Base-by-base conservation (phyloP, 2,329 filamentous ascomycete genomes). In the Arthrobotrys sphaeroides region DNA sequence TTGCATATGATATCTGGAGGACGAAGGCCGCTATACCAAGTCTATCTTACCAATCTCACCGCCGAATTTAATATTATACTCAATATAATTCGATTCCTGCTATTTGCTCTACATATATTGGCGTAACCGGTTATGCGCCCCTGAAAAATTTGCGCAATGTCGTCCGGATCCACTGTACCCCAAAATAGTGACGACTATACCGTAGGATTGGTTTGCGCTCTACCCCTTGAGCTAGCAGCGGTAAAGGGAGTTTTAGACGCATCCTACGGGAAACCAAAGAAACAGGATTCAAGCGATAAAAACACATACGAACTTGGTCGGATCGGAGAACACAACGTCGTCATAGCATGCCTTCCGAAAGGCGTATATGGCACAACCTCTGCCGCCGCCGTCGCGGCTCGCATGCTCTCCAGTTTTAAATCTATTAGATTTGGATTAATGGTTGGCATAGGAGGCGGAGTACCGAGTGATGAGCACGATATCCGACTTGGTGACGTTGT, bases 301-400 rank as follows among this genome's bases (percentile, higher is more conserved):
- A 80, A 81, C 55, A 57, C 67, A 10, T 81, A 81, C 61, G 73
- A 78, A 42, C 53, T 81, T 1, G 80, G 80, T 26, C 57, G 78
- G n/a, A 64, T 81, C 0, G 70, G 68, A n/a, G 77, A 79, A 28
- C 78, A 81, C 33, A 76, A 80, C 22, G 59, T 80, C 12, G 79
- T 80, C 6, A 75, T 81, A 12, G 79, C 80, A 0, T 82, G 79
- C 26, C 78, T 81, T 1, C 77, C 80, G 20, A 38, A 38, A 0
- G 77, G 79, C 1, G 69, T 45, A 13, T 76, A 79, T 36, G 80
- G 80, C 0, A 80, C 80, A 45, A 78, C 78, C 0, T 70, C 78
- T 5, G 80, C 80, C 0, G 78, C 79, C 7, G 78, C 61, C 9
- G 79, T 80, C n/a, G 78, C 78, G 1, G 77, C 77, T 1, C 78